Evolutionary conservation across 139 green algal species (phyloP).

Genomic region (Deuterostichococcus epilithicus): DNA sequence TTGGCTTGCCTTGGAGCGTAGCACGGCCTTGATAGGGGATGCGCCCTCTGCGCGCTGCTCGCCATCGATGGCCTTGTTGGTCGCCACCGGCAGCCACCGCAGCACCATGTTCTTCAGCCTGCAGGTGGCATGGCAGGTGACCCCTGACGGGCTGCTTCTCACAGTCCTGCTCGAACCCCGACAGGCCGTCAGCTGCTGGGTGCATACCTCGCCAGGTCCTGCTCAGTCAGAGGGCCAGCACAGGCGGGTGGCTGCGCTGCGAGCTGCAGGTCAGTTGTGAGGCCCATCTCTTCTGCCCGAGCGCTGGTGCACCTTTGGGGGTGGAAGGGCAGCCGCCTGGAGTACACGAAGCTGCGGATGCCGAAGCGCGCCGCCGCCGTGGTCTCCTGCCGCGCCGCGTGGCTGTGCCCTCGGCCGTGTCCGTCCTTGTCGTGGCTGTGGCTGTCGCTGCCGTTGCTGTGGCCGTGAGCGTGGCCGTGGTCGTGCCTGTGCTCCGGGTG

Average conservation of each 20-base stretch:
- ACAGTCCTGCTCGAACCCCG: no score
- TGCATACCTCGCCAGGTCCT: no score
- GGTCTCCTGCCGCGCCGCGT: slow-evolving; percentile 46
- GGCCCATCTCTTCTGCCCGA: no score
- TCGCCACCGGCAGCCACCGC: slow-evolving; percentile 80
- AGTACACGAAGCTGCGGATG: slow-evolving; percentile 89
- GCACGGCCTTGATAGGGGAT: slow-evolving; percentile 79
- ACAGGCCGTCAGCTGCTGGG: no score
- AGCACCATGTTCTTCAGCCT: slow-evolving; percentile 80
- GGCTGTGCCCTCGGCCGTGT: slow-evolving; percentile 26
- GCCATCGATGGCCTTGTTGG: slow-evolving; percentile 66
- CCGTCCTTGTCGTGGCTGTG: slow-evolving; percentile 31
- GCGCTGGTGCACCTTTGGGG: slow-evolving; percentile 74
- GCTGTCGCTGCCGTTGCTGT: slow-evolving; percentile 25
- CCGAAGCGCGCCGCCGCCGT: slow-evolving; percentile 73
- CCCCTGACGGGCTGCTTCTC: no score
- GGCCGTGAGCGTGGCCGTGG: slow-evolving; percentile 2
- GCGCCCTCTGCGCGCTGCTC: slow-evolving; percentile 38
- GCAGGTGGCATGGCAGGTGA: slow-evolving; percentile 9
- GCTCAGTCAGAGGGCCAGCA: no score
- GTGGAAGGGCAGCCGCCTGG: slow-evolving; percentile 79
- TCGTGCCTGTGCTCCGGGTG: slow-evolving; percentile 19
- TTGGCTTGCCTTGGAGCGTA: slow-evolving; percentile 68
- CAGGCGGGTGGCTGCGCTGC: no score
- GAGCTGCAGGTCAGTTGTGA: no score